phyloP scores from a whole-genome alignment of 1,284 basidiomycete species.

The Tilletia horrida region DNA sequence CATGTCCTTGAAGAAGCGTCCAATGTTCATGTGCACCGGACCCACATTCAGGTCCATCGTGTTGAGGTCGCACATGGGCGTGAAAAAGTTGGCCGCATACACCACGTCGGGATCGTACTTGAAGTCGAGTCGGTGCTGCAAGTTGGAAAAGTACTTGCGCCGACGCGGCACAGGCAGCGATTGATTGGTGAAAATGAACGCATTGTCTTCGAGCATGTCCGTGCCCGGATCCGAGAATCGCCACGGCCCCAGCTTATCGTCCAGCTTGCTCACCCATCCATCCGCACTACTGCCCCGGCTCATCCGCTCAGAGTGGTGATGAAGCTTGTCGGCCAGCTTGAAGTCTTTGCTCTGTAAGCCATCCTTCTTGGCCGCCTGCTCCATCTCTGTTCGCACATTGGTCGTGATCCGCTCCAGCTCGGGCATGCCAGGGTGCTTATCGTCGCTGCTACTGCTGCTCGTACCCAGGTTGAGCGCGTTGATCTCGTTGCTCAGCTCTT shows the following conservation, averaged over 20 bases:
- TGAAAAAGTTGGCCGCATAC: constrained; percentile 48
- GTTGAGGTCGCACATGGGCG: constrained; percentile 47
- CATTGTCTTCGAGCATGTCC: constrained; percentile 57
- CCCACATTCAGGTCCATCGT: constrained; percentile 48
- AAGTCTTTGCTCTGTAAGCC: constrained; percentile 47
- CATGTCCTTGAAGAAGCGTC: constrained; percentile 52
- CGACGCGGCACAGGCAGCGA: constrained; percentile 53
- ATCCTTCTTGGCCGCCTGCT: constrained; percentile 41
- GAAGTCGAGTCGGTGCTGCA: constrained; percentile 49
- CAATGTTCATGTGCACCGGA: constrained; percentile 43
- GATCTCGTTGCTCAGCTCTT: constrained; percentile 1
- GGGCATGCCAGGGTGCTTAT: constrained; percentile 25
- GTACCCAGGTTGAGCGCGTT: background rate
- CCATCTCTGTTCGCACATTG: constrained; percentile 38
- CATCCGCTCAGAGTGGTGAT: constrained; percentile 23
- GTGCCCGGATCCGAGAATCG: constrained; percentile 54
- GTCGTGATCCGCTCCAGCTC: constrained; percentile 36
- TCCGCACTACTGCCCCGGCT: background rate
- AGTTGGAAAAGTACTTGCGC: constrained; percentile 54
- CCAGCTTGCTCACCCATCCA: constrained; percentile 29
- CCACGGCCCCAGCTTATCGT: constrained; percentile 55
- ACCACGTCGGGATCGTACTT: constrained; percentile 36
- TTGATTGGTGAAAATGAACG: constrained; percentile 56
- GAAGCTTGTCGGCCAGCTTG: constrained; percentile 45
- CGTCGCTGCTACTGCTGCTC: background rate